These are phyloP conservation scores for Talaromyces verruculosus DNA, from an alignment of 2,329 filamentous ascomycete genomes.

Conservation along the genomic window DNA sequence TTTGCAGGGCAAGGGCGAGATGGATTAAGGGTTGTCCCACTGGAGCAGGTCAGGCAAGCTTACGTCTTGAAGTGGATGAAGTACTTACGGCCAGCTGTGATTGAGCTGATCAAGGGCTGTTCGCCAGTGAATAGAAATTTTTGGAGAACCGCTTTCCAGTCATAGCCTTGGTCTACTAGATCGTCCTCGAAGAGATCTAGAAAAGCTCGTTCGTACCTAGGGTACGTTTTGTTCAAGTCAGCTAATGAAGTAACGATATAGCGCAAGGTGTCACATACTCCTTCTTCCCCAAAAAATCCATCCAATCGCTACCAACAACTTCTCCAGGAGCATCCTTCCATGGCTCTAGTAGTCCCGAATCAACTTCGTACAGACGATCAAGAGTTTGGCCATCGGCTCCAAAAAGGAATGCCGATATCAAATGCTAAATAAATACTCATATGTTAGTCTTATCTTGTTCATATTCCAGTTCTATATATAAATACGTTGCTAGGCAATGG, in stretches of 20 bases:
- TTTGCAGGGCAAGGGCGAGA: slow-evolving; percentile 87
- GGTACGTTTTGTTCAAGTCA: not conserved
- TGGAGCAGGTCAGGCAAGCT: slow-evolving; percentile 35
- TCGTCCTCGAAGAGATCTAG: slow-evolving; percentile 96
- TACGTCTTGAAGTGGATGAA: slow-evolving; percentile 19
- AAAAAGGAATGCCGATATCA: slow-evolving; percentile 82
- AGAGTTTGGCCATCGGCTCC: slow-evolving; percentile 73
- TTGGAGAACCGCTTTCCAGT: slow-evolving; percentile 76
- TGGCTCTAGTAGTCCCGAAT: slow-evolving; percentile 68
- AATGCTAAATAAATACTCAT: slow-evolving; percentile 59
- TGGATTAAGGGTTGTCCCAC: slow-evolving; percentile 93
- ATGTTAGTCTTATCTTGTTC: no score
- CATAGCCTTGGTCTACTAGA: slow-evolving; percentile 71
- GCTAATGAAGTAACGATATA: not conserved
- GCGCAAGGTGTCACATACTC: slow-evolving; percentile 47
- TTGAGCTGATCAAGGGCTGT: slow-evolving; percentile 74
- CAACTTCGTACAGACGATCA: slow-evolving; percentile 75
- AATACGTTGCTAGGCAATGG: not conserved
- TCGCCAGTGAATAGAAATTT: slow-evolving; percentile 70
- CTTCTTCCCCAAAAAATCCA: slow-evolving; percentile 74
- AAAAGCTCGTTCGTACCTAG: slow-evolving; percentile 79
- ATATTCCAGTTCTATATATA: not conserved
- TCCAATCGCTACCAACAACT: slow-evolving; percentile 80
- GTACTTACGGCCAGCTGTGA: slow-evolving; percentile 73
- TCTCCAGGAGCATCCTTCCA: slow-evolving; percentile 86